Evolutionary conservation across 106 monocot species (phyloP).

Genomic region (Hemerocallis citrina): DNA sequence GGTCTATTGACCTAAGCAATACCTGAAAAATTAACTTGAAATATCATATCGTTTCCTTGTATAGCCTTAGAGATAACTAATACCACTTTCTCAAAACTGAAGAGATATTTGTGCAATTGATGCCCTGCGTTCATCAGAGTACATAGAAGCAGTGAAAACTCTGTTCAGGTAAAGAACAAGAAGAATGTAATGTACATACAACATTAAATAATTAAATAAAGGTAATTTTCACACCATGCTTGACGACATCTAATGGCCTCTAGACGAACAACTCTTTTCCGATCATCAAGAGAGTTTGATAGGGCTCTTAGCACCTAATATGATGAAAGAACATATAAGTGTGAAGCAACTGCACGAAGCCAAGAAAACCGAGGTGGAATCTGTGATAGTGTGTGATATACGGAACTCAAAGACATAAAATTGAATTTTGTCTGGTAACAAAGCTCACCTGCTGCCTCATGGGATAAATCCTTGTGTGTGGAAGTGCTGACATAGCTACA

Average conservation of each 20-base stretch:
- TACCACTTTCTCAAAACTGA: slow-evolving; percentile 1
- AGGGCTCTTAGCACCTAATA: slow-evolving; percentile 64
- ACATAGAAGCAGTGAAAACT: background rate
- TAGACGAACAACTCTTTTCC: slow-evolving; percentile 65
- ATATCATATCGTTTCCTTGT: no score
- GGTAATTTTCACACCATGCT: slow-evolving; percentile 50
- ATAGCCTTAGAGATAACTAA: no score
- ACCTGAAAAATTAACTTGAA: no score
- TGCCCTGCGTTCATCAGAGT: slow-evolving; percentile 9
- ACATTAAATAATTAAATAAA: background rate
- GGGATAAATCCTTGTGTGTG: slow-evolving; percentile 86
- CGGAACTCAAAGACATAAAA: background rate
- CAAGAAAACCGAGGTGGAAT: background rate
- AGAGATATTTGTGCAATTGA: slow-evolving; percentile 12
- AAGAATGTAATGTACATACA: background rate
- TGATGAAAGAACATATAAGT: background rate
- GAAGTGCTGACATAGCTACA: slow-evolving; percentile 59
- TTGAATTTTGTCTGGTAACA: background rate
- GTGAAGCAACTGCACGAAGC: background rate
- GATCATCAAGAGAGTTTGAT: slow-evolving; percentile 63
- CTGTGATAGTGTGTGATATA: background rate
- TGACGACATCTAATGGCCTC: slow-evolving; percentile 84
- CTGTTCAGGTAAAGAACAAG: background rate
- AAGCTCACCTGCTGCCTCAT: slow-evolving; percentile 64
- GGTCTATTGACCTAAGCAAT: no score